Base-by-base conservation (phyloP, 371 early-diverging fungal species). In the Syncephalis plumigaleata region DNA sequence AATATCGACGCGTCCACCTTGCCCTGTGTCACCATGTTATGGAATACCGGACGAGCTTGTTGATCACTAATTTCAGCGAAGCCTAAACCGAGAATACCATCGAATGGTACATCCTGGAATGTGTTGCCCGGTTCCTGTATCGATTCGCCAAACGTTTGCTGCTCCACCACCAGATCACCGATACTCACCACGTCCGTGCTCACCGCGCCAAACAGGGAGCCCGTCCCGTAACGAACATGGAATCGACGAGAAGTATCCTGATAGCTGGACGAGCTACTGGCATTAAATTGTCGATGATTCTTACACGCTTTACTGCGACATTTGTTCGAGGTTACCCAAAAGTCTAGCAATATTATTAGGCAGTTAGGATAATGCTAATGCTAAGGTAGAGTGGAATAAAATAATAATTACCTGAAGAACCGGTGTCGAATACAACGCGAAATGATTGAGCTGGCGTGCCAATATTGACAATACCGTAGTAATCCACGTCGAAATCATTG, bases 311-410 rank as follows among this genome's bases (percentile, higher is more conserved):
- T 86, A 1, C 87, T 86, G 38, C 57, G 65, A 70, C 97, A 96
- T 49, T 77, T 79, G 1, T 80, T 85, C n/a, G 88, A 89, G 4
- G 95, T 95, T 22, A 96, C 91, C 95, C 94, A 91, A 26, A 91
- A 73, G 59, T 92, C 31, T 31, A 31, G 31, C 11, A 31, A n/a
- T n/a, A n/a, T n/a, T n/a, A n/a, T n/a, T n/a, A n/a, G n/a, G n/a
- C 11, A 31, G 31, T 31, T 11, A 7, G 11, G 4, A 11, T 31
- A 7, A 7, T 7, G 31, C 31, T 31, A 31, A 7, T 31, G 4
- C 4, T 31, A 31, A 31, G 11, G 11, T 7, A 31, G 31, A 31
- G 11, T 31, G 11, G 11, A 31, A 31, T 11, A 31, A 31, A 31
- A 31, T 7, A 31, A 31, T n/a, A n/a, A n/a, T n/a, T 31, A 31